Evolutionary conservation across 2,329 filamentous ascomycete species (phyloP).

Genomic region (Stagonosporopsis chrysanthemi): DNA sequence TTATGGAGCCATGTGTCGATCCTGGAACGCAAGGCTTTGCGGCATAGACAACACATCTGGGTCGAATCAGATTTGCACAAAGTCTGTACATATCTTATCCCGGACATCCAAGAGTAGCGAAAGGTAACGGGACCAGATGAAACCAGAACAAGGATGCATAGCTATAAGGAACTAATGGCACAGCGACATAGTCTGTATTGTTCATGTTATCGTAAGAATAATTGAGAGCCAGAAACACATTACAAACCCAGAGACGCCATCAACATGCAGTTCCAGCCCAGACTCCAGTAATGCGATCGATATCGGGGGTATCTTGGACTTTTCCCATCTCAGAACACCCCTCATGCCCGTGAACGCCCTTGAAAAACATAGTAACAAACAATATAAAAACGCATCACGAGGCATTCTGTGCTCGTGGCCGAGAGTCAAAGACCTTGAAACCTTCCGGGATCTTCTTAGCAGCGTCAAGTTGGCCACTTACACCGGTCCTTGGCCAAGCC

Average conservation of each 20-base stretch:
- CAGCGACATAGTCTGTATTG: too few species aligned
- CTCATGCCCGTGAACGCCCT: constrained; percentile 15
- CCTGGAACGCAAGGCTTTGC: not conserved
- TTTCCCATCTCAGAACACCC: constrained; percentile 20
- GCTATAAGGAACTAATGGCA: not conserved
- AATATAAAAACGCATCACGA: not conserved
- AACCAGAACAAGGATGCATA: too few species aligned
- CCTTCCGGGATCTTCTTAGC: not conserved
- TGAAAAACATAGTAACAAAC: not conserved
- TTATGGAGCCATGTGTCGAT: not conserved
- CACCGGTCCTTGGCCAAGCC: not conserved
- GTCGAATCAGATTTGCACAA: too few species aligned
- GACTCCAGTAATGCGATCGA: constrained; percentile 9
- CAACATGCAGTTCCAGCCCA: constrained; percentile 5
- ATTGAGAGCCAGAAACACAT: not conserved
- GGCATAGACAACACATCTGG: not conserved
- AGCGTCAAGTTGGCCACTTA: not conserved
- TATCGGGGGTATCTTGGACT: constrained; percentile 22
- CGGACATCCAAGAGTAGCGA: too few species aligned
- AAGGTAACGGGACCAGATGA: too few species aligned
- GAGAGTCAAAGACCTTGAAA: not conserved
- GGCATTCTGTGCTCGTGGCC: not conserved
- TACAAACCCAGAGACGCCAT: not conserved
- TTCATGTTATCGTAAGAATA: not conserved
- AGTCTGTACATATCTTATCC: too few species aligned